These are phyloP conservation scores for Zygosaccharomyces siamensis DNA, from an alignment of 805 yeast genomes.

Conservation along the genomic window DNA sequence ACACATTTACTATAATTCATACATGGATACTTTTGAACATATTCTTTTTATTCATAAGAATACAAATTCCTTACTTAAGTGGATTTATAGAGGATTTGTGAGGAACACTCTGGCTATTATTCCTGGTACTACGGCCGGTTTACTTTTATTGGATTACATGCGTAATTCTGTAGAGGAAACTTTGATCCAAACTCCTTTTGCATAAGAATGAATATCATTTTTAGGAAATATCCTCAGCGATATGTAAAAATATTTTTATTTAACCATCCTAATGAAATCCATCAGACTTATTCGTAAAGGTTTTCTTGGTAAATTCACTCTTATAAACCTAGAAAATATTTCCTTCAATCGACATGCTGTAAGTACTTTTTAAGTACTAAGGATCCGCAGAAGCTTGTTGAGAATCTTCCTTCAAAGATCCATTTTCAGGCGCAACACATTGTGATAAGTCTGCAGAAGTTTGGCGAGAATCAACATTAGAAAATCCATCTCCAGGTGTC, in stretches of 20 bases:
- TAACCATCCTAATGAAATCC: not conserved
- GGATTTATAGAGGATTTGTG: slow-evolving; percentile 76
- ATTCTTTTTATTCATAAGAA: slow-evolving; percentile 49
- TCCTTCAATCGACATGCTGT: too few species aligned
- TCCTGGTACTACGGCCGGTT: slow-evolving; percentile 86
- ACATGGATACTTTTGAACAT: slow-evolving; percentile 67
- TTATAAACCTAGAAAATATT: not conserved
- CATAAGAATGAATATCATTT: not conserved
- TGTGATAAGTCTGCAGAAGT: not conserved
- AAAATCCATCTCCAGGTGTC: not conserved
- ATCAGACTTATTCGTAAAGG: not conserved
- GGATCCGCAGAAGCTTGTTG: not conserved
- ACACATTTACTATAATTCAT: slow-evolving; percentile 63
- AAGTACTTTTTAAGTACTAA: too few species aligned
- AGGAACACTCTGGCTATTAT: slow-evolving; percentile 67
- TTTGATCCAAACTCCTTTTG: slow-evolving; percentile 1
- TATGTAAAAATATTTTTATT: not conserved
- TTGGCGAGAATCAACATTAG: not conserved
- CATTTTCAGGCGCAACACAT: not conserved
- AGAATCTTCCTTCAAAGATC: not conserved
- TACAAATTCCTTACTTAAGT: slow-evolving; percentile 45
- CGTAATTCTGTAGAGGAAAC: slow-evolving; percentile 40
- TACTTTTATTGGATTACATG: slow-evolving; percentile 78
- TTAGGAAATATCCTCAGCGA: not conserved
- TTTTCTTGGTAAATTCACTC: not conserved